Conservation (phyloP, 257 asterid genomes). For the Ophiorrhiza pumila region DNA sequence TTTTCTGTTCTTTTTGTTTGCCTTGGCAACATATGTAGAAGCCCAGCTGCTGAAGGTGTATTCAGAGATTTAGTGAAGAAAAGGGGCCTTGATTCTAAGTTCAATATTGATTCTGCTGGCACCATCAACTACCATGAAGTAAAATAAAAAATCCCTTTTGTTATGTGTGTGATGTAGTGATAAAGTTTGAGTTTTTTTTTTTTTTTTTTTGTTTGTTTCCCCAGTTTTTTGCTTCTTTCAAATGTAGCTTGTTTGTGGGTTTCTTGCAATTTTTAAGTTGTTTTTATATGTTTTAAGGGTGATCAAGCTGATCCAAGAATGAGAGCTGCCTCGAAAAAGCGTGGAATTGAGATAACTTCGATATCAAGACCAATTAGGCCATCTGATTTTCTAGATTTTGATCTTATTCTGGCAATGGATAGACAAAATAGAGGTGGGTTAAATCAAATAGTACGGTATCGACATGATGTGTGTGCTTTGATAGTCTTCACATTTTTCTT, state of each 20-base stretch:
- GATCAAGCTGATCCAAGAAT: slow-evolving; percentile 88
- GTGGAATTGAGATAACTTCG: slow-evolving; percentile 87
- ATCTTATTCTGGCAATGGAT: slow-evolving; percentile 96
- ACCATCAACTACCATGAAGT: slow-evolving; percentile 89
- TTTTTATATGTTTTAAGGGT: slow-evolving; percentile 42
- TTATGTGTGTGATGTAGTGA: neutral
- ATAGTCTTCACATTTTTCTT: neutral
- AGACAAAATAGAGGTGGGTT: slow-evolving; percentile 69
- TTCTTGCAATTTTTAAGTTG: slow-evolving; percentile 4
- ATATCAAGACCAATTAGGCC: slow-evolving; percentile 76
- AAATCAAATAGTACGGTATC: neutral
- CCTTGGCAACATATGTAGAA: slow-evolving; percentile 94
- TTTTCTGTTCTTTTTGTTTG: slow-evolving; percentile 81
- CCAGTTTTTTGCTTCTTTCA: neutral
- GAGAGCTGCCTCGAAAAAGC: slow-evolving; percentile 85
- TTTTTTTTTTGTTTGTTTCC: neutral
- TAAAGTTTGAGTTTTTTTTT: neutral
- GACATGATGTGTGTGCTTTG: neutral
- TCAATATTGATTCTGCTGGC: slow-evolving; percentile 90
- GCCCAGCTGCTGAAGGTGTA: slow-evolving; percentile 98
- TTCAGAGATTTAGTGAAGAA: slow-evolving; percentile 64
- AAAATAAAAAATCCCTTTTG: neutral
- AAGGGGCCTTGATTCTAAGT: slow-evolving; percentile 53
- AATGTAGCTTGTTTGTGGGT: neutral
- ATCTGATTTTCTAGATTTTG: slow-evolving; percentile 82